Percentiles rank a stretch among this genome's conserved stretches.
Evolutionary conservation across 305 asterid species (phyloP).

Genomic region (Fraxinus paxiana): DNA sequence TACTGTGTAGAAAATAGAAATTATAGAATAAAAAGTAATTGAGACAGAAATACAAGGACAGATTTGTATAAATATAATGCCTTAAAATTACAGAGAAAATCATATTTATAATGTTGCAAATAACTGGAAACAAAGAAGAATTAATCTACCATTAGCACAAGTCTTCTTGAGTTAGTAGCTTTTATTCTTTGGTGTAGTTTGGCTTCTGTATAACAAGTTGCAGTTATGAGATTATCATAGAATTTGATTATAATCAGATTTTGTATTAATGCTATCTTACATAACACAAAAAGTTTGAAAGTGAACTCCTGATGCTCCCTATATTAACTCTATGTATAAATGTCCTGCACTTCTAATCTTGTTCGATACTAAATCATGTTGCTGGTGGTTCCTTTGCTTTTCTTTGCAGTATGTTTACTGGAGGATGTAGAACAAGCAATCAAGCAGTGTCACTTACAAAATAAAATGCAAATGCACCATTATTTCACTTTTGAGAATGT

Average conservation of each 20-base stretch:
- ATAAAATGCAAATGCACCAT: conserved; percentile 24
- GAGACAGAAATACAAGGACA: neutral
- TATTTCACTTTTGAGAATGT: conserved; percentile 12
- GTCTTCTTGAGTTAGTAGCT: neutral
- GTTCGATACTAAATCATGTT: conserved; percentile 11
- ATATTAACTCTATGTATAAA: neutral
- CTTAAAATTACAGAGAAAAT: neutral
- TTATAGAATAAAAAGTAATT: neutral
- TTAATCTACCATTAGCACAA: neutral
- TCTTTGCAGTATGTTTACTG: conserved; percentile 15
- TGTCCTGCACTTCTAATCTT: neutral
- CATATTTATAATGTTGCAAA: neutral
- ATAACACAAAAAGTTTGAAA: neutral
- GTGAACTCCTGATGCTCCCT: neutral
- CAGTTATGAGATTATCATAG: neutral
- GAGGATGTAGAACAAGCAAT: conserved; percentile 27
- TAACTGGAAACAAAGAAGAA: neutral
- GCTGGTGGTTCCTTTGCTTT: conserved; percentile 26
- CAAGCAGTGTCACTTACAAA: conserved; percentile 28
- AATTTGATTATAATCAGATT: neutral
- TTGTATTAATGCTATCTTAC: neutral
- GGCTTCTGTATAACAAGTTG: neutral
- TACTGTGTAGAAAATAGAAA: neutral
- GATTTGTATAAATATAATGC: neutral
- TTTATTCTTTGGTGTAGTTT: neutral